phyloP scores from a whole-genome alignment of 2,329 filamentous ascomycete species.

The Hymenoscyphus linearis region DNA sequence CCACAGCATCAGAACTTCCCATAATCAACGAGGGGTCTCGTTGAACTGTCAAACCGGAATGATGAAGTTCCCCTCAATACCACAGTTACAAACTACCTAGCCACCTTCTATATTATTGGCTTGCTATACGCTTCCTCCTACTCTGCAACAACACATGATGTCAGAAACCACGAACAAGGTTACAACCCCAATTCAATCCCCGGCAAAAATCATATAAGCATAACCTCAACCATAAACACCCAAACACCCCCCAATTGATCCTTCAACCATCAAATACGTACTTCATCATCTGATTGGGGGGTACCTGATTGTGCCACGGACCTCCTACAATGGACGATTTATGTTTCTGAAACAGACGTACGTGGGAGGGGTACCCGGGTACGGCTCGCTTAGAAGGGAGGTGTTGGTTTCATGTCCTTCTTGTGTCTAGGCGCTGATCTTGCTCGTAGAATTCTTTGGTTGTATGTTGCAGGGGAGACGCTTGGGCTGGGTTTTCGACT shows the following conservation, averaged over 20 bases:
- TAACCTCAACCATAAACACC: not conserved
- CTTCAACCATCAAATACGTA: not conserved
- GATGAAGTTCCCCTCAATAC: not conserved
- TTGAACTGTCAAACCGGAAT: not conserved
- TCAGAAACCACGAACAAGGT: no score
- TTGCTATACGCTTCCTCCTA: not conserved
- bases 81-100: not conserved
- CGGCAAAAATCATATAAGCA: no score
- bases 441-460: not conserved
- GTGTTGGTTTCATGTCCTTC: not conserved
- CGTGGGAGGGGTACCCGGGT: not conserved
- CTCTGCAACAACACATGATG: not conserved
- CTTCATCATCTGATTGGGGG: not conserved
- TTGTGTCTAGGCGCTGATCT: not conserved
- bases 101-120: no score
- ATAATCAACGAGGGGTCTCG: not conserved
- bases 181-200: no score
- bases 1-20: not conserved
- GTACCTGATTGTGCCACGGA: not conserved
- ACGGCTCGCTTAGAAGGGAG: not conserved
- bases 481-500: not conserved
- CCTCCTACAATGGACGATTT: not conserved
- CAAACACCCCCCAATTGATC: not conserved
- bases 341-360: no score
- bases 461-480: not conserved